A percentile compares a stretch with the other conserved stretches of the same genome.
Evolutionary conservation across 768 basidiomycete species (phyloP).

Genomic region (Royoungia palumana): DNA sequence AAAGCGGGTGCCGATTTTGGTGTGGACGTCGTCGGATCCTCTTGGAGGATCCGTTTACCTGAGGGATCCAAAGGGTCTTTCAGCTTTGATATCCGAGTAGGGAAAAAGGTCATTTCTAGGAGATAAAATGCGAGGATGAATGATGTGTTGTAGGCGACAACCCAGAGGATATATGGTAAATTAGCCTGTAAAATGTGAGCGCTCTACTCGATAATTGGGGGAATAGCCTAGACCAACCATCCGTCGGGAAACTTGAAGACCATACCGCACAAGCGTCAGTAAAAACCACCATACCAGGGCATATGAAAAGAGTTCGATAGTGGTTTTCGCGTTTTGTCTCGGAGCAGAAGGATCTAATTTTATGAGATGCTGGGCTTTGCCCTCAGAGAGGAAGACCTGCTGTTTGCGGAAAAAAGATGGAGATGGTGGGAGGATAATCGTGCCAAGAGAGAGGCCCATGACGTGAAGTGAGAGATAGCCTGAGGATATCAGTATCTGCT

Average conservation of each 20-base stretch:
- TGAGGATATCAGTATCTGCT: slow-evolving; percentile 21
- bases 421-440: slow-evolving; percentile 73
- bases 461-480: slow-evolving; percentile 92
- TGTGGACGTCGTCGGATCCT: slow-evolving; percentile 20
- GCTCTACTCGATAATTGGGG: neutral
- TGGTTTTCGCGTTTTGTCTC: slow-evolving; percentile 69
- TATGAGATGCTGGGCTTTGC: neutral
- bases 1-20: slow-evolving; percentile 43
- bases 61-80: slow-evolving; percentile 22
- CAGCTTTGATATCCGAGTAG: slow-evolving; percentile 35
- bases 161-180: slow-evolving; percentile 85
- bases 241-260: slow-evolving; percentile 52
- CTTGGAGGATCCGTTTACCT: slow-evolving; percentile 23
- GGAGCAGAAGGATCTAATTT: slow-evolving; percentile 27
- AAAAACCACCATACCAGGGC: slow-evolving; percentile 74
- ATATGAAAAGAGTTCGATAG: slow-evolving; percentile 74
- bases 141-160: slow-evolving; percentile 81
- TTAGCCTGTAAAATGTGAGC: slow-evolving; percentile 59
- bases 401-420: slow-evolving; percentile 68
- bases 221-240: slow-evolving; percentile 44
- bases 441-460: slow-evolving; percentile 79
- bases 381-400: slow-evolving; percentile 25
- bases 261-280: slow-evolving; percentile 37
- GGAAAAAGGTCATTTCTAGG: slow-evolving; percentile 70
- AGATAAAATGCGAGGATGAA: slow-evolving; percentile 80